phyloP scores from a whole-genome alignment of 1,139 yeast genomes.

The Hansenula sp. region DNA sequence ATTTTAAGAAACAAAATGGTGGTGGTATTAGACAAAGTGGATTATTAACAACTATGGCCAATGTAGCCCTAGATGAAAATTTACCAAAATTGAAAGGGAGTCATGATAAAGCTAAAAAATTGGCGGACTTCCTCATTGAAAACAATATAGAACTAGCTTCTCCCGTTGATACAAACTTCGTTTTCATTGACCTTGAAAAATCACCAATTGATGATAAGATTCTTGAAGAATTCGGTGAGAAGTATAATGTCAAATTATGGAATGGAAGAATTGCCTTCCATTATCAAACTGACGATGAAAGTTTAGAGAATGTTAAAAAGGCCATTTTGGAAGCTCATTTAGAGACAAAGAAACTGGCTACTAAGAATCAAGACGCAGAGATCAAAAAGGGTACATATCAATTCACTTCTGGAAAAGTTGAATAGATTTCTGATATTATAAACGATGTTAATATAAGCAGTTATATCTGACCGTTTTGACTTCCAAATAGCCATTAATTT shows the following conservation, averaged over 20 bases:
- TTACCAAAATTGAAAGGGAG: slow-evolving; percentile 48
- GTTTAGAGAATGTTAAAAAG: slow-evolving; percentile 59
- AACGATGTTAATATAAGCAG: too few species aligned
- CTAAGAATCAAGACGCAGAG: background rate
- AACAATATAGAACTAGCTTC: slow-evolving; percentile 47
- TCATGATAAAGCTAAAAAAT: slow-evolving; percentile 55
- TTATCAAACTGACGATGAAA: slow-evolving; percentile 64
- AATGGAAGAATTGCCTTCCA: slow-evolving; percentile 70
- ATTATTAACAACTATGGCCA: slow-evolving; percentile 65
- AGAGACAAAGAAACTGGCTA: slow-evolving; percentile 31
- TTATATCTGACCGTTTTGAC: too few species aligned
- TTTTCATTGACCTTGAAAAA: slow-evolving; percentile 55
- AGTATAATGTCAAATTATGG: slow-evolving; percentile 51
- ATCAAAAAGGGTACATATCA: background rate
- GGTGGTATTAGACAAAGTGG: slow-evolving; percentile 87
- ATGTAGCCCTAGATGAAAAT: slow-evolving; percentile 64
- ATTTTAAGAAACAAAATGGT: slow-evolving; percentile 78
- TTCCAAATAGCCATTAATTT: too few species aligned
- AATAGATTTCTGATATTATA: background rate
- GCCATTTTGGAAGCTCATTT: slow-evolving; percentile 55
- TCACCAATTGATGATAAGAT: slow-evolving; percentile 48
- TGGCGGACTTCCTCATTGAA: slow-evolving; percentile 46
- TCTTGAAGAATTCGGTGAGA: slow-evolving; percentile 42
- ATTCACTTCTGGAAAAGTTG: background rate
- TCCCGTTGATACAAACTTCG: slow-evolving; percentile 74